Evolutionary conservation across 2,329 filamentous ascomycete genomes (phyloP).

Genomic region (Aspergillus fumigatiaffinis): DNA sequence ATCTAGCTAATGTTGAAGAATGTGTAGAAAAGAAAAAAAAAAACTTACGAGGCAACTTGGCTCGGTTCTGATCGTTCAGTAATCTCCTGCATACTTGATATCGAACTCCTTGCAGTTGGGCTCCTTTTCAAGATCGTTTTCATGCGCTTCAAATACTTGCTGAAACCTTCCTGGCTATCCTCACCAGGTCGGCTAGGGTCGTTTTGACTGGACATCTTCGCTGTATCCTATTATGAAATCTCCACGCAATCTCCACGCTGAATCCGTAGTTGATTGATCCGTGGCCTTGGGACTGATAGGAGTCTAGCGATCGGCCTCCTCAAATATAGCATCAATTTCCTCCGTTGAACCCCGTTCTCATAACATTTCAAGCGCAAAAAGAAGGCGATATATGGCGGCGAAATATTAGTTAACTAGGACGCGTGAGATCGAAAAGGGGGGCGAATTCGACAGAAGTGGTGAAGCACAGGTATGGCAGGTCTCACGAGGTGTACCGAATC

Average conservation of each 20-base stretch:
- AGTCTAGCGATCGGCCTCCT: not conserved
- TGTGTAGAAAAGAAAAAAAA: not conserved
- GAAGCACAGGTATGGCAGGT: conserved; percentile 3
- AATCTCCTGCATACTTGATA: not conserved
- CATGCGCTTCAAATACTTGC: conserved; percentile 39
- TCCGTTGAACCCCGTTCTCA: not conserved
- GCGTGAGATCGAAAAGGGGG: not conserved
- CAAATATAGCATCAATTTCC: not conserved
- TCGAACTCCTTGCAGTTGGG: conserved; percentile 20
- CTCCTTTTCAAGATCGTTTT: conserved; percentile 33
- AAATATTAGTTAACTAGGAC: not conserved
- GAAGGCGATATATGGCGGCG: not conserved
- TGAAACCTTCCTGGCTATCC: conserved; percentile 31
- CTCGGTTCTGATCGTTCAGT: conserved; percentile 4
- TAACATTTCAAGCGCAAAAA: not conserved
- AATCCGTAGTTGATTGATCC: not conserved
- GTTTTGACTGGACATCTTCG: conserved; percentile 22
- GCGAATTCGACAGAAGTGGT: not conserved
- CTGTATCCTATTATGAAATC: not conserved
- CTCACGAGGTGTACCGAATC: conserved; percentile 19
- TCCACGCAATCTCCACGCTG: not conserved
- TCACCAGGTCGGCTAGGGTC: conserved; percentile 14
- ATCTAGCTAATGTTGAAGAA: not conserved
- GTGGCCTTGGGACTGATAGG: not conserved
- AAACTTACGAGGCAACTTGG: conserved; percentile 8